A percentile compares a stretch with the other conserved stretches of the same genome.
These are phyloP conservation scores for Caryopteris hybrid DNA, from an alignment of 305 asterid species.

Conservation along the genomic window DNA sequence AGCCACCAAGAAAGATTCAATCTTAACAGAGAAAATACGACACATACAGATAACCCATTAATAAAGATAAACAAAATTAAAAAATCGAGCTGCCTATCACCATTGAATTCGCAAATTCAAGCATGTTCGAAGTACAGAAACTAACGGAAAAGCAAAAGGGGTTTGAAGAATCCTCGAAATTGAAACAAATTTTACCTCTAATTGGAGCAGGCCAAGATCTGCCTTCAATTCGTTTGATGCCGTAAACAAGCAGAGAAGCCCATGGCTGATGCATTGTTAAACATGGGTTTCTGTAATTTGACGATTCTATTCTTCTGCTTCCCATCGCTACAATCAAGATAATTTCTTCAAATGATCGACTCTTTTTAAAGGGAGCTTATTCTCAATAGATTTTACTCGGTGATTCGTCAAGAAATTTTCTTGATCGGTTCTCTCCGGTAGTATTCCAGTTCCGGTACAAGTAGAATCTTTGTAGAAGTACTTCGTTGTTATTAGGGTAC, in stretches of 20 bases:
- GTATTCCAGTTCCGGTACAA: too few species aligned
- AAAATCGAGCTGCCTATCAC: background rate
- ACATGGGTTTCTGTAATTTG: conserved; percentile 78
- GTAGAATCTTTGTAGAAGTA: too few species aligned
- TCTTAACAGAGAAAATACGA: background rate
- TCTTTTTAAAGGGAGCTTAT: too few species aligned
- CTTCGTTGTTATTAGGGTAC: too few species aligned
- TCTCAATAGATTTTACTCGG: too few species aligned
- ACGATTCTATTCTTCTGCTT: conserved; percentile 33
- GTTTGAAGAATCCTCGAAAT: background rate
- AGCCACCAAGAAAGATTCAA: background rate
- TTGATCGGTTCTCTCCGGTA: too few species aligned
- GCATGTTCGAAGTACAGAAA: background rate
- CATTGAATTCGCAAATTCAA: background rate
- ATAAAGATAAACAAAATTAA: background rate
- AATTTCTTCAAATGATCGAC: background rate
- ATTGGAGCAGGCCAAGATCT: conserved; percentile 95
- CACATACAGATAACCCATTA: background rate
- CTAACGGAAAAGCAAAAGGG: background rate
- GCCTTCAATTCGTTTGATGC: conserved; percentile 94
- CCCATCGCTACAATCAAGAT: conserved; percentile 31
- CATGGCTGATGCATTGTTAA: conserved; percentile 98
- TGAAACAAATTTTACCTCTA: conserved; percentile 37
- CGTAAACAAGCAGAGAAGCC: conserved; percentile 92
- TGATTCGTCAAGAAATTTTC: too few species aligned